Evolutionary conservation across 345 rosid species (phyloP), one percentile per base, ranked within the genome.

Genomic region (Reutealis trisperma): DNA sequence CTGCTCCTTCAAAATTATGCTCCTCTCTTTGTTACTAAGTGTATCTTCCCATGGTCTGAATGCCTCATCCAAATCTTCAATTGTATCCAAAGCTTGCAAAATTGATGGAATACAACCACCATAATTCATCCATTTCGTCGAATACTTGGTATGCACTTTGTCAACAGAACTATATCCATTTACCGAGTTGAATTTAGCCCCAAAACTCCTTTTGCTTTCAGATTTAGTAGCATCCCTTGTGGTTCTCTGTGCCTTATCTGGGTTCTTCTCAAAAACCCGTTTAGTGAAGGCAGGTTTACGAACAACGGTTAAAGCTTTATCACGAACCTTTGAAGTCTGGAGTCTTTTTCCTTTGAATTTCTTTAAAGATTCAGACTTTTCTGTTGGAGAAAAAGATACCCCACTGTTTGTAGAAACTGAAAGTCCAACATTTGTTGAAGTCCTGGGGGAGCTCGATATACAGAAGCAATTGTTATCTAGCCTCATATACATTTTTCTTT

Each of bases 1-100:
- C 79, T 93, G 98, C 89, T 90, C 97, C 86, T 93, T 95, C 84
- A 95, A 84, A 55, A 93, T 92, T 74, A 93, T 93, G 75, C 90
- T 93, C 76, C 94, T 90, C 85, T 88, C 97, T 78, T 90, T 95
- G 78, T 82, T 90, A 73, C 84, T 86, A 15, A 95, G 85, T 68
- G 84, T 88, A 79, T 88, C 93, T 41, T 88, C 90, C 97, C 99
- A 95, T 2, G 97, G 99, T 37, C 75, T 76, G 58, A 95, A 86
- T 49, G 97, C 98, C 67, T 85, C 86, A 37, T 87, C 98, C 80
- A 95, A 80, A 81, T 90, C 89, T 57, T 84, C 78, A 74, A 85
- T 34, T 15, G 80, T 68, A 67, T 92, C 96, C 67, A 93, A 78
- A 52, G 98, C 93, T 61, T 82, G 82, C 42, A 93, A 72, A 79